A percentile compares a stretch with the other conserved stretches of the same genome.
These are phyloP conservation scores for Suillus lakei DNA, from an alignment of 768 basidiomycete genomes.

Conservation along the genomic window DNA sequence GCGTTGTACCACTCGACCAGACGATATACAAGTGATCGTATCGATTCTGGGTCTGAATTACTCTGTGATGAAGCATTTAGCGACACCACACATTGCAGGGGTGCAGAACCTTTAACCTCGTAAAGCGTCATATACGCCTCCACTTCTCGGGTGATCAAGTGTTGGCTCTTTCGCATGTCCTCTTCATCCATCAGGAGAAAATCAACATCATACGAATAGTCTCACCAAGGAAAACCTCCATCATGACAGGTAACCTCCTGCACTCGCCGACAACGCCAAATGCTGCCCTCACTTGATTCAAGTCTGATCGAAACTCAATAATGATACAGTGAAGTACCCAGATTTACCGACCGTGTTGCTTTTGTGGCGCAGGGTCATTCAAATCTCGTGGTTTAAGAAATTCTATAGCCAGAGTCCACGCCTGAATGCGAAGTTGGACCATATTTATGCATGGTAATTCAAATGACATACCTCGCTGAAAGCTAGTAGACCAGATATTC, in stretches of 20 bases:
- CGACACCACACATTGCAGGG: slow-evolving; percentile 7
- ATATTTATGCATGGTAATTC: background rate
- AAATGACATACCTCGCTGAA: slow-evolving; percentile 58
- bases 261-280: slow-evolving; percentile 63
- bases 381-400: slow-evolving; percentile 63
- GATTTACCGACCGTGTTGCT: slow-evolving; percentile 31
- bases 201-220: background rate
- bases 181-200: slow-evolving; percentile 44
- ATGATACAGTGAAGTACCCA: slow-evolving; percentile 8
- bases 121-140: slow-evolving; percentile 60
- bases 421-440: slow-evolving; percentile 41
- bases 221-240: slow-evolving; percentile 77
- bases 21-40: slow-evolving; percentile 60
- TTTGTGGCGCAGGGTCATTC: slow-evolving; percentile 37
- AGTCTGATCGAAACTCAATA: slow-evolving; percentile 41
- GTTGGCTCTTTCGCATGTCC: slow-evolving; percentile 60
- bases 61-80: slow-evolving; percentile 37
- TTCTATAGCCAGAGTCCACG: slow-evolving; percentile 59
- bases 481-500: slow-evolving; percentile 65
- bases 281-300: slow-evolving; percentile 54
- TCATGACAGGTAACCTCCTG: slow-evolving; percentile 62
- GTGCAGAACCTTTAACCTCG: slow-evolving; percentile 47
- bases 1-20: slow-evolving; percentile 74
- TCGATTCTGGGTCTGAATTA: slow-evolving; percentile 49
- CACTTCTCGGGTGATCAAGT: slow-evolving; percentile 67